phyloP scores from a whole-genome alignment of 139 green algal species.

The Eudorina sp. region DNA sequence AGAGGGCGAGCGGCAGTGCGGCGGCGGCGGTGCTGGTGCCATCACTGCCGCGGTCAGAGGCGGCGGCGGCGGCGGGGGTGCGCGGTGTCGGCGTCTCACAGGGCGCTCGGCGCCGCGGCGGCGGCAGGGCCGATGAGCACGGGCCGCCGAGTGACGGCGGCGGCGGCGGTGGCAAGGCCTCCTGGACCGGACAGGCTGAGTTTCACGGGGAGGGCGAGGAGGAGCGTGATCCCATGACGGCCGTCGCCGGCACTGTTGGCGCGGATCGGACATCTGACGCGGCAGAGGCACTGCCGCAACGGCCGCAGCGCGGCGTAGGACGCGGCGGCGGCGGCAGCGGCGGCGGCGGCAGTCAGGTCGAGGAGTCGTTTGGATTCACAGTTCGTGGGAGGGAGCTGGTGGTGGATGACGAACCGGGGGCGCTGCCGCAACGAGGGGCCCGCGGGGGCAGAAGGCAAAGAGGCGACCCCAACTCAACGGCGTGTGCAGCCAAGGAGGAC shows the following conservation, averaged over 20 bases:
- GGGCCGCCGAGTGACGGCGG: too few relatives aligned
- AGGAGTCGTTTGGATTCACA: neutral
- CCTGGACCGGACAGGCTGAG: neutral
- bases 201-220: neutral
- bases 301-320: neutral
- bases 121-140: neutral
- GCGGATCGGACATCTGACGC: neutral
- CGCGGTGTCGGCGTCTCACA: neutral
- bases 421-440: conserved; percentile 33
- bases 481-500: neutral
- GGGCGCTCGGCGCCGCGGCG: neutral
- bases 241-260: neutral
- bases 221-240: neutral
- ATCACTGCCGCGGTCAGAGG: neutral
- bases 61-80: neutral
- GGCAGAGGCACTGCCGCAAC: neutral
- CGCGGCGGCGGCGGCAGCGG: neutral
- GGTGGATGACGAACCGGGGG: conserved; percentile 12
- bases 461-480: neutral
- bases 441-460: neutral
- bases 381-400: conserved; percentile 27
- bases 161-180: too few relatives aligned
- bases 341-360: neutral
- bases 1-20: neutral
- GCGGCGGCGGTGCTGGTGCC: neutral